phyloP scores from a whole-genome alignment of 495 filamentous ascomycete species.

The Trichocladium antarcticum region DNA sequence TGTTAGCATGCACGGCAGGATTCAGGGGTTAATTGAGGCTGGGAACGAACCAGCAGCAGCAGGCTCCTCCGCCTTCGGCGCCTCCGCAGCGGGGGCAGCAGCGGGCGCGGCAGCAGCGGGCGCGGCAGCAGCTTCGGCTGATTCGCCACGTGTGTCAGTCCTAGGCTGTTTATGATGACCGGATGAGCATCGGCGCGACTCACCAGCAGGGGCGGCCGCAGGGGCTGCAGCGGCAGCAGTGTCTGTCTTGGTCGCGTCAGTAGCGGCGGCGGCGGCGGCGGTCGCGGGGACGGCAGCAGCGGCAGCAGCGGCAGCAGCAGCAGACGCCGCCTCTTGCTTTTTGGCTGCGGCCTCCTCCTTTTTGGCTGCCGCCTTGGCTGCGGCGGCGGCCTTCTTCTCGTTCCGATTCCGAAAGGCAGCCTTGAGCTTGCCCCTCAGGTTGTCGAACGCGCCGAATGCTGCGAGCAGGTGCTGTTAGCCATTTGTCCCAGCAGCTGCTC shows the following conservation, averaged over 20 bases:
- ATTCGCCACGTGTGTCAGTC: not conserved
- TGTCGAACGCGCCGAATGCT: conserved; percentile 25
- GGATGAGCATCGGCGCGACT: not conserved
- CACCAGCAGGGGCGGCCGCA: conserved; percentile 6
- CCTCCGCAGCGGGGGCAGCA: not conserved
- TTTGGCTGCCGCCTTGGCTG: conserved; percentile 4
- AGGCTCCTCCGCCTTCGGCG: conserved; percentile 6
- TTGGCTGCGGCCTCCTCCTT: conserved; percentile 7
- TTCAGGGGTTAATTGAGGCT: not conserved
- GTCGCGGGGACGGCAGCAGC: conserved; percentile 4
- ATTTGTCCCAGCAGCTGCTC: not conserved
- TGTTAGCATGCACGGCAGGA: not conserved
- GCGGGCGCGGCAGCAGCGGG: not conserved
- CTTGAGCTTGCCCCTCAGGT: conserved; percentile 29
- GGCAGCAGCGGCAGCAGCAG: conserved; percentile 5
- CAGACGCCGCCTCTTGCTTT: too few relatives aligned
- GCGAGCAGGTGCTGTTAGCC: not conserved
- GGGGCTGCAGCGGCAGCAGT: conserved; percentile 11
- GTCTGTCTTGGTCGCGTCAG: conserved; percentile 16
- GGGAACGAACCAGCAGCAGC: not conserved
- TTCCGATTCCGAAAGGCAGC: conserved; percentile 25
- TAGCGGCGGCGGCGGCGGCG: conserved; percentile 10
- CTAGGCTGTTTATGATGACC: not conserved
- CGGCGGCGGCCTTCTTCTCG: conserved; percentile 14
- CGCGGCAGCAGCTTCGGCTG: conserved; percentile 1